Percentiles rank a stretch among this genome's conserved stretches.
These are phyloP conservation scores for Inga laurina DNA, from an alignment of 306 rosid species.

Conservation along the genomic window DNA sequence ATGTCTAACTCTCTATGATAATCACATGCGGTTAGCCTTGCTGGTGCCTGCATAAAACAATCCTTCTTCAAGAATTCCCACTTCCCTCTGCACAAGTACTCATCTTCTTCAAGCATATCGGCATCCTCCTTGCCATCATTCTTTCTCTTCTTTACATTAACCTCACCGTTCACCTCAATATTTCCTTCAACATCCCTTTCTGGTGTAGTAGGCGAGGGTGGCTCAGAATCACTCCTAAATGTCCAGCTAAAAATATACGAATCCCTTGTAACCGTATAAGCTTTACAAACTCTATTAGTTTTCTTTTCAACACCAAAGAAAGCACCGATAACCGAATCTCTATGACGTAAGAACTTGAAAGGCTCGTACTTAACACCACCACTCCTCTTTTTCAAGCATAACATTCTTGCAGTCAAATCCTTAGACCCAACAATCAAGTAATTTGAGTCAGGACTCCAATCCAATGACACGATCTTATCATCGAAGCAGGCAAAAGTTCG, in stretches of 20 bases:
- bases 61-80: slow-evolving; percentile 89
- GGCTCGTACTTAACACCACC: slow-evolving; percentile 51
- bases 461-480: slow-evolving; percentile 59
- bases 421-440: slow-evolving; percentile 78
- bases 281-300: slow-evolving; percentile 54
- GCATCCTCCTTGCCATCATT: slow-evolving; percentile 32
- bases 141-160: slow-evolving; percentile 63
- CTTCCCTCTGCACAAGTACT: slow-evolving; percentile 61
- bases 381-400: slow-evolving; percentile 47
- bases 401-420: slow-evolving; percentile 76
- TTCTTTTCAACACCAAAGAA: slow-evolving; percentile 75
- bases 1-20: slow-evolving; percentile 77
- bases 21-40: slow-evolving; percentile 74
- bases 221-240: slow-evolving; percentile 41
- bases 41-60: slow-evolving; percentile 55
- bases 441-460: slow-evolving; percentile 80
- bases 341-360: slow-evolving; percentile 73
- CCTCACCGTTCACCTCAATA: slow-evolving; percentile 41
- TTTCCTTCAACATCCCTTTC: slow-evolving; percentile 59
- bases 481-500: slow-evolving; percentile 69
- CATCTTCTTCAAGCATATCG: slow-evolving; percentile 43
- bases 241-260: slow-evolving; percentile 75
- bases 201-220: slow-evolving; percentile 63
- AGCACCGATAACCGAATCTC: slow-evolving; percentile 76
- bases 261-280: slow-evolving; percentile 73